Base-by-base conservation (phyloP, 2,329 filamentous ascomycete genomes). In the Sarocladiaceae sp. region DNA sequence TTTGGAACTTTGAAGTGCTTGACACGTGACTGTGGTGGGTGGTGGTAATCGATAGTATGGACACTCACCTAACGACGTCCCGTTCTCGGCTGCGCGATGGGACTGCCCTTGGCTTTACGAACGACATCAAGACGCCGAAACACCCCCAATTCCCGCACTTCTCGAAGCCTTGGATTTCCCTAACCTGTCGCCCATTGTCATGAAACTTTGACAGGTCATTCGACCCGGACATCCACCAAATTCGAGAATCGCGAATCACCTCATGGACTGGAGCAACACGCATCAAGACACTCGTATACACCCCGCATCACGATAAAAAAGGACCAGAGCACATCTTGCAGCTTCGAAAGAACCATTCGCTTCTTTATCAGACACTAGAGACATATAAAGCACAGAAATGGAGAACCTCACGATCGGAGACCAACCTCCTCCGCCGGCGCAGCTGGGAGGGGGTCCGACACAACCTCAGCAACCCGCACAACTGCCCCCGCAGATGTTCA, bases 401-500 rank as follows among this genome's bases (percentile, higher is more conserved):
- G 79, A 82, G 67, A 77, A 77, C 60, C 71, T 79, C 56, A 71
- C 66, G 57, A 71, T 80, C 58, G 70, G 75, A 58, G 78, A 54
- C 55, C 58, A 56, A 53, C 58, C 44, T 54, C 58, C 52, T 31
- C 40, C 62, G 23, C 52, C 26, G 12, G 40, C 18, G 29, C 39
- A 28, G 26, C 12, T 20, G 40, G 37, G 13, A 11, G 36, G 37
- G 13, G 51, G 62, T 51, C 59, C 62, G 8, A 71, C 64, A 18
- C 77, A 79, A 18, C 67, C 70, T 52, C 79, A 82, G 48, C 69
- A 74, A 52, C 73, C 76, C 46, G 71, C 77, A 57, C 87, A 90
- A 70, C 75, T 93, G 35, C 89, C 89, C 13, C 92, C 92, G 54
- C 93, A 99, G 76, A 97, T 97, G 87, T 99, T 99, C 74, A 96